Evolutionary conservation across 169 alveolate genomes (phyloP), one percentile per base, ranked within the genome.

Genomic region (Plasmodium chabaudi): DNA sequence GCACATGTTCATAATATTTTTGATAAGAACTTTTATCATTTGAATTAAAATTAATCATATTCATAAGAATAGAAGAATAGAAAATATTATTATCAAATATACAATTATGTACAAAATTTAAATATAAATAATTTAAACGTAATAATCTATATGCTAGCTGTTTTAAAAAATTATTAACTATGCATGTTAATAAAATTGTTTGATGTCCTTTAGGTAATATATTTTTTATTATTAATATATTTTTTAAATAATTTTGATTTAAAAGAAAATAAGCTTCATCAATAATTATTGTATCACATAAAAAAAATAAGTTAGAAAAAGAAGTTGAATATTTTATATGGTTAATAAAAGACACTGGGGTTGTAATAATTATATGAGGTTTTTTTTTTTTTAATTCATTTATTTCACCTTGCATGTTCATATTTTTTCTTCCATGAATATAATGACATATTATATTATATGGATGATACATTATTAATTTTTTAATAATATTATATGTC

Each of bases 401-500:
- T 9, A 79, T 39, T 79, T 79, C 90, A 27, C 47, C 72, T 67
- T 65, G 68, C 82, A 79, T 79, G 71, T 79, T 79, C 73, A 68
- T 67, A 79, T 79, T 51, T 68, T 79, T 79, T 68, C 69, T 79
- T 23, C 90, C 90, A 67, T 79, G 90, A 25, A 79, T 67, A 46
- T 79, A 65, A 60, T 79, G 84, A 39, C 90, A 79, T 25, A 17
- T 65, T 2, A 79, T 64, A n/a, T 49, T 69, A 55, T 34, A 79
- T 34, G 90, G 90, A 60, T 79, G 90, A 59, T 79, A 79, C 68
- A 79, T 79, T 19, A 79, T 25, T 79, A 79, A 79, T 46, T 79
- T 47, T 55, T 79, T 79, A 27, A 79, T 25, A 42, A 79, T 21
- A 34, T 39, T 60, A 55, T 79, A 79, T 1, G 90, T 53, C 15